Evolutionary conservation across 176 grass and related monocot genomes (phyloP).

Genomic region (Lolium rigidum): DNA sequence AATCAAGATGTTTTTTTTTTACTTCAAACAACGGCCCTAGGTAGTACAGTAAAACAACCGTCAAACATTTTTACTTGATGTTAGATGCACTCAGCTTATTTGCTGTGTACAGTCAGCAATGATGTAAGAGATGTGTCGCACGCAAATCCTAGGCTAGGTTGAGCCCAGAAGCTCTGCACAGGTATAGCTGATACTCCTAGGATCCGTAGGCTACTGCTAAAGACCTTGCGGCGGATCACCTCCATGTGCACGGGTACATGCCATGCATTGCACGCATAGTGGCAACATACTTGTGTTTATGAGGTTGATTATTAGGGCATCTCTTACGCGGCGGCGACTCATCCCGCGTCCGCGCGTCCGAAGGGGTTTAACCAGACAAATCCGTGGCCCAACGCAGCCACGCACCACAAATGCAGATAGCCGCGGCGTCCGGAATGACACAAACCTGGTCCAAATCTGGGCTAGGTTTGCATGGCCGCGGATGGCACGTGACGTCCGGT

Average conservation of each 20-base stretch:
- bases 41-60: not conserved
- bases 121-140: not conserved
- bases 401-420: too few species aligned
- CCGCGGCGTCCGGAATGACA: too few species aligned
- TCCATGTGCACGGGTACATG: constrained; percentile 35
- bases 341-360: too few species aligned
- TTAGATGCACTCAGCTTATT: not conserved
- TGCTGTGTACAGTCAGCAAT: not conserved
- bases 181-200: not conserved
- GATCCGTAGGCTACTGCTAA: constrained; percentile 27
- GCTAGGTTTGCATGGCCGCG: too few species aligned
- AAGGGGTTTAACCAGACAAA: too few species aligned
- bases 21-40: not conserved
- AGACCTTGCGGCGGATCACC: constrained; percentile 33
- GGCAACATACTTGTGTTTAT: not conserved
- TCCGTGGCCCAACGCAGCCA: too few species aligned
- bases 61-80: not conserved
- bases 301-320: too few species aligned
- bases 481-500: too few species aligned
- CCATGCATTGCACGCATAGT: not conserved
- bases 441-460: too few species aligned
- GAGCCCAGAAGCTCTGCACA: not conserved
- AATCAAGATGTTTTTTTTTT: not conserved
- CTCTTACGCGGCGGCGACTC: too few species aligned
- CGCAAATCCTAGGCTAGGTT: not conserved